Conservation (phyloP, 306 rosid species). For the Begonia loranthoides region DNA sequence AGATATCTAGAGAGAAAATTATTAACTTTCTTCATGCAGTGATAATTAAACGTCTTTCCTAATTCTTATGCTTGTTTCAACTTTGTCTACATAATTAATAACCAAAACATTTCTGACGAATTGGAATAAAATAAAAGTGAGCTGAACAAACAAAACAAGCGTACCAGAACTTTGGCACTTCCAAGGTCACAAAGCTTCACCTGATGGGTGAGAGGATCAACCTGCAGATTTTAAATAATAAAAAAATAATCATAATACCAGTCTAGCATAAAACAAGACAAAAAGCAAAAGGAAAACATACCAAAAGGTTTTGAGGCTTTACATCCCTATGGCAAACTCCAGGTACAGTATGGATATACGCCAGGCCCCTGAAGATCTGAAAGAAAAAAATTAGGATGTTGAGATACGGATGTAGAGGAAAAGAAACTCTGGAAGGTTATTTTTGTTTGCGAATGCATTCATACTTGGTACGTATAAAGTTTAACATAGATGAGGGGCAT, state of each 20-base stretch:
- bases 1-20: slow-evolving; percentile 4
- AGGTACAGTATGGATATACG: slow-evolving; percentile 85
- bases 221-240: slow-evolving; percentile 27
- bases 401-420: slow-evolving; percentile 9
- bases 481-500: slow-evolving; percentile 90
- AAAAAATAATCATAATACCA: slow-evolving; percentile 5
- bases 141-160: slow-evolving; percentile 9
- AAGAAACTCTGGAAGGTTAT: slow-evolving; percentile 4
- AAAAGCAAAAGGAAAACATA: slow-evolving; percentile 16
- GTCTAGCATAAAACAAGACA: slow-evolving; percentile 2
- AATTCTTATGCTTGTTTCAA: not conserved
- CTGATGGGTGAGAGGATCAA: slow-evolving; percentile 87
- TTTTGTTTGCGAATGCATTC: slow-evolving; percentile 5
- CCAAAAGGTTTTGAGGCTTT: slow-evolving; percentile 93
- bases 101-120: not conserved
- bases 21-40: not conserved
- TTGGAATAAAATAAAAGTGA: not conserved
- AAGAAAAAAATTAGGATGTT: slow-evolving; percentile 1
- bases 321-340: slow-evolving; percentile 90
- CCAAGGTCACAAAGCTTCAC: slow-evolving; percentile 95
- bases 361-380: slow-evolving; percentile 85
- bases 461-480: slow-evolving; percentile 87
- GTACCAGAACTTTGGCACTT: slow-evolving; percentile 91
- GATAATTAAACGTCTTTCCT: slow-evolving; percentile 2
- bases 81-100: slow-evolving; percentile 3